These are phyloP conservation scores for Debaryomycetaceae sp. DNA, from an alignment of 1,139 yeast genomes.

Conservation along the genomic window DNA sequence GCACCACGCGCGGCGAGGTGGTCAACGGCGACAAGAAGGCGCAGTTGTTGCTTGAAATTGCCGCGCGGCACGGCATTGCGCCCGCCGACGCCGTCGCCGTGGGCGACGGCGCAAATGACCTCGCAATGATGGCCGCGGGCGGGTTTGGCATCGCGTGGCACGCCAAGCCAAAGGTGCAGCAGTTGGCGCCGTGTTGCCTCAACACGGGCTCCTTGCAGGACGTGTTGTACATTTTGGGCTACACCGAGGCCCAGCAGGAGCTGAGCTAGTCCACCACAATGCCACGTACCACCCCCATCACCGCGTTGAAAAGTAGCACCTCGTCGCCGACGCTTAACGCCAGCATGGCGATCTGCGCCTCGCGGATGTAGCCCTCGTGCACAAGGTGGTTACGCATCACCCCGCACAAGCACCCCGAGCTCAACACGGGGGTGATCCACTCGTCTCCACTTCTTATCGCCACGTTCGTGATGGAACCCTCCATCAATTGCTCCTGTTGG, in stretches of 20 bases:
- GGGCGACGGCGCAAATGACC: conserved; percentile 97
- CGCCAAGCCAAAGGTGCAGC: conserved; percentile 90
- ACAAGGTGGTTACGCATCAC: conserved; percentile 68
- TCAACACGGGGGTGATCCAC: conserved; percentile 79
- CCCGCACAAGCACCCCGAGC: conserved; percentile 83
- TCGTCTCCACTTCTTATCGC: conserved; percentile 50
- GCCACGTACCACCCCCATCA: conserved; percentile 77
- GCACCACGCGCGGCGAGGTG: conserved; percentile 62
- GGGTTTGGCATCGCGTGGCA: conserved; percentile 97
- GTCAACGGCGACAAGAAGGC: conserved; percentile 89
- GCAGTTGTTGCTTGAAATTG: conserved; percentile 62
- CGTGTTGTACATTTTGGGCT: conserved; percentile 78
- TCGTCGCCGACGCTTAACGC: conserved; percentile 59
- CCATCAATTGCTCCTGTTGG: conserved; percentile 58
- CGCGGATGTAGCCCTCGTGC: conserved; percentile 50
- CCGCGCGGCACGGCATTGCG: conserved; percentile 56
- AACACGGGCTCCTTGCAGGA: conserved; percentile 70
- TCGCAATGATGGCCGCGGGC: conserved; percentile 86
- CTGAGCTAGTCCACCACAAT: conserved; percentile 20
- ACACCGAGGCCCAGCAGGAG: conserved; percentile 46
- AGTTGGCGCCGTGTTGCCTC: conserved; percentile 73
- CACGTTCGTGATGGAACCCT: conserved; percentile 81
- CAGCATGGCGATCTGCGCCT: conserved; percentile 41
- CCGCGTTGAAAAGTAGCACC: conserved; percentile 72
- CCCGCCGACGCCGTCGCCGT: conserved; percentile 69